phyloP scores from a whole-genome alignment of 2,329 filamentous ascomycete species.

The Cephalotrichum gorgonifer region DNA sequence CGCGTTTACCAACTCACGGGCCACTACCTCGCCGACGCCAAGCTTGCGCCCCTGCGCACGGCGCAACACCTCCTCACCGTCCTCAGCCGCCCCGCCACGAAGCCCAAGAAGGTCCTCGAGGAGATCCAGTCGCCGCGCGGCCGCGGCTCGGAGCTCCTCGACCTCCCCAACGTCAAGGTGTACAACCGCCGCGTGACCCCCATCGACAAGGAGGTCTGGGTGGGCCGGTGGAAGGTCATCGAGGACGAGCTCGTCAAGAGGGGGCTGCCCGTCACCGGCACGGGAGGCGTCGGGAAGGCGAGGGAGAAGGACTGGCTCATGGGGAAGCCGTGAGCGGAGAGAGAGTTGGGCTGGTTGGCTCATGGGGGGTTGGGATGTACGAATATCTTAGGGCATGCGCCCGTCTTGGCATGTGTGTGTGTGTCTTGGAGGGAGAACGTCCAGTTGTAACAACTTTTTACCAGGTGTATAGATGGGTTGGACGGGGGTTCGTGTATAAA shows the following conservation, averaged over 20 bases:
- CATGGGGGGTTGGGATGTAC: neutral
- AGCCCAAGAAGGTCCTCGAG: conserved; percentile 53
- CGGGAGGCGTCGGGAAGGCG: conserved; percentile 25
- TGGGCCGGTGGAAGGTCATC: conserved; percentile 74
- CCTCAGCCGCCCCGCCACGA: conserved; percentile 37
- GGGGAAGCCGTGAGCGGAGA: conserved; percentile 23
- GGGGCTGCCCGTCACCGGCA: conserved; percentile 47
- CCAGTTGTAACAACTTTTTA: too few relatives aligned
- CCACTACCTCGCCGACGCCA: conserved; percentile 60
- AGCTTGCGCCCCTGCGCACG: conserved; percentile 45
- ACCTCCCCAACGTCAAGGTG: conserved; percentile 61
- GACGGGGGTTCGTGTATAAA: too few relatives aligned
- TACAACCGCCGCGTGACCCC: conserved; percentile 54
- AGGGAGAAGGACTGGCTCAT: conserved; percentile 32
- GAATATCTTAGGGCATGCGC: neutral
- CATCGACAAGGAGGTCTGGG: conserved; percentile 58
- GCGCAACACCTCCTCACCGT: conserved; percentile 44
- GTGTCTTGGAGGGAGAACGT: too few relatives aligned
- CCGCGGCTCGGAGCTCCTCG: conserved; percentile 26
- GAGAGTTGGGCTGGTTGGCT: too few relatives aligned
- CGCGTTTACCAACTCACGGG: conserved; percentile 75
- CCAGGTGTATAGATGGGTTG: too few relatives aligned
- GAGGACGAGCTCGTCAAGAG: conserved; percentile 56
- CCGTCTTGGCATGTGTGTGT: neutral
- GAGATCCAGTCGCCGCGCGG: conserved; percentile 34